Evolutionary conservation across 805 yeast species (phyloP).

Genomic region (Vanderwaltozyma verrucispora): DNA sequence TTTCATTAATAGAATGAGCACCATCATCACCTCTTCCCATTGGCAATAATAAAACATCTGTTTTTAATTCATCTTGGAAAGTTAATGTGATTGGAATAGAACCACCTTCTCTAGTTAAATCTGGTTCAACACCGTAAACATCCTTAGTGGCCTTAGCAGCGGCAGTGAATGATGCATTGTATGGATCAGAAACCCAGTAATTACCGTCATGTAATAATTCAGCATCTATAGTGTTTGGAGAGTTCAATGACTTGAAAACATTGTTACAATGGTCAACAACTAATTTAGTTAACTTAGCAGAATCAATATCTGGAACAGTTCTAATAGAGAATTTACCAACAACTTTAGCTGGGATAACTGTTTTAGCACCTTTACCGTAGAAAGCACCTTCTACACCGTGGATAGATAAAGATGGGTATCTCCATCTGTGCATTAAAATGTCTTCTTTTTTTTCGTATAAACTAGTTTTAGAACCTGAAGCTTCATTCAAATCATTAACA

Average conservation of each 20-base stretch:
- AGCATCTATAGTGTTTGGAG: slow-evolving; percentile 65
- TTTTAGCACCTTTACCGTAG: slow-evolving; percentile 90
- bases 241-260: slow-evolving; percentile 53
- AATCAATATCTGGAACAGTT: slow-evolving; percentile 91
- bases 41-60: slow-evolving; percentile 82
- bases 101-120: slow-evolving; percentile 97
- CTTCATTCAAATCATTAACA: slow-evolving; percentile 73
- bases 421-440: slow-evolving; percentile 96
- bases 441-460: slow-evolving; percentile 68
- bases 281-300: slow-evolving; percentile 63
- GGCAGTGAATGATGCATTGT: slow-evolving; percentile 85
- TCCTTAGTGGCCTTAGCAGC: slow-evolving; percentile 89
- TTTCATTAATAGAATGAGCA: slow-evolving; percentile 96
- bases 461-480: slow-evolving; percentile 81
- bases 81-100: slow-evolving; percentile 95
- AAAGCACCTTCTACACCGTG: slow-evolving; percentile 99
- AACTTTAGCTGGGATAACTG: slow-evolving; percentile 94
- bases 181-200: slow-evolving; percentile 94
- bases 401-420: slow-evolving; percentile 89
- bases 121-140: slow-evolving; percentile 94
- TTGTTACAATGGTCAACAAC: slow-evolving; percentile 63
- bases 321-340: slow-evolving; percentile 92
- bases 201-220: slow-evolving; percentile 89
- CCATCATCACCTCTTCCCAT: slow-evolving; percentile 99
- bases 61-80: slow-evolving; percentile 78